Evolutionary conservation across 805 yeast species (phyloP).

Genomic region (Kregervanrija pseudodelftensis): DNA sequence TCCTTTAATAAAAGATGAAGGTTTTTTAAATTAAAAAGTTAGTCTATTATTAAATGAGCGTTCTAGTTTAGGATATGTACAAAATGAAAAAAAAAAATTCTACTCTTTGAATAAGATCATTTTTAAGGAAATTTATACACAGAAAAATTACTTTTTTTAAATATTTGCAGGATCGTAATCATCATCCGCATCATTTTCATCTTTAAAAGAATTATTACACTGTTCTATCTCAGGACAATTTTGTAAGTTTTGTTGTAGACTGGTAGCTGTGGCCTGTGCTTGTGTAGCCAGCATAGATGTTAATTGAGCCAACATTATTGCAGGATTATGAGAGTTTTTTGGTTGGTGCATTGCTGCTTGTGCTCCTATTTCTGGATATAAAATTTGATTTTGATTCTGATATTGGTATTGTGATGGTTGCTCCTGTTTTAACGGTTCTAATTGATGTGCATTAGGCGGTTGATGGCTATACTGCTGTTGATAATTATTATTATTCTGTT

Average conservation of each 20-base stretch:
- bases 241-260: background rate
- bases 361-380: too few relatives aligned
- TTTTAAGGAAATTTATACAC: too few relatives aligned
- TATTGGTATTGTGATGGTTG: too few relatives aligned
- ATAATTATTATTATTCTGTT: background rate
- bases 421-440: too few relatives aligned
- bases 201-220: background rate
- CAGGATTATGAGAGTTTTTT: constrained; percentile 1
- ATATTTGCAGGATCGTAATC: constrained; percentile 18
- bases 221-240: background rate
- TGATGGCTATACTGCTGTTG: background rate
- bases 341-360: background rate
- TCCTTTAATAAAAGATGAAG: too few relatives aligned
- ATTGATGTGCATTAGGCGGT: background rate
- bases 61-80: too few relatives aligned
- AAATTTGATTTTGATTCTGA: too few relatives aligned
- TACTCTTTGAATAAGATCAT: too few relatives aligned
- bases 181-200: constrained; percentile 9
- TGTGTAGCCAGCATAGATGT: constrained; percentile 4
- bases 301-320: constrained; percentile 11
- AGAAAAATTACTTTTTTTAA: background rate
- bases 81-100: too few relatives aligned
- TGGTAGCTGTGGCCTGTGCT: background rate
- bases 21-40: too few relatives aligned
- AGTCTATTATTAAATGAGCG: too few relatives aligned